Evolutionary conservation across 2,329 filamentous ascomycete genomes (phyloP).

Genomic region (Pleurostoma richardsiae): DNA sequence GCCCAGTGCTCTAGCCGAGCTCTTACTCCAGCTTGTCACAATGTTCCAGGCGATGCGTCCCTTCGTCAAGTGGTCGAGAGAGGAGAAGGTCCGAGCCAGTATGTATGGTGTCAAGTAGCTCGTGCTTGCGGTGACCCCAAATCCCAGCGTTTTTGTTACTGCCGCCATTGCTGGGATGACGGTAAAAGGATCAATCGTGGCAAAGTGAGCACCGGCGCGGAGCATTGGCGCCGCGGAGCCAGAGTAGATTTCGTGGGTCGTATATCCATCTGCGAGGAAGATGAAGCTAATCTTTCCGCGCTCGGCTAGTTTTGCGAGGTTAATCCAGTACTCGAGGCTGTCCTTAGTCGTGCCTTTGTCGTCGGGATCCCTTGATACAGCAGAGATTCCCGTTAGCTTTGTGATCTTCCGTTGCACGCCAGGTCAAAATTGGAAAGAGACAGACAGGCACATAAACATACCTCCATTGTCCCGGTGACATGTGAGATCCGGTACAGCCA

Average conservation of each 20-base stretch:
- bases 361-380: background rate
- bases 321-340: conserved; percentile 36
- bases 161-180: conserved; percentile 40
- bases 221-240: conserved; percentile 36
- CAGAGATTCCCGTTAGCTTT: too few species aligned
- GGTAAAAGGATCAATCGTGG: conserved; percentile 32
- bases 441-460: background rate
- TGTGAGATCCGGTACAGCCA: conserved; percentile 7
- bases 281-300: conserved; percentile 41
- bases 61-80: conserved; percentile 27
- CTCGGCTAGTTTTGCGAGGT: conserved; percentile 39
- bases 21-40: conserved; percentile 41
- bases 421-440: background rate
- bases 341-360: conserved; percentile 7
- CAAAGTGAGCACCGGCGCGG: conserved; percentile 32
- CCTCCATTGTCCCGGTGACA: conserved; percentile 7
- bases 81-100: conserved; percentile 25
- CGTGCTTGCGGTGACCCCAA: conserved; percentile 27
- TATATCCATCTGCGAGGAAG: conserved; percentile 39
- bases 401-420: background rate
- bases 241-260: background rate
- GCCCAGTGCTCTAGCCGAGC: conserved; percentile 40
- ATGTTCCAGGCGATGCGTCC: conserved; percentile 41
- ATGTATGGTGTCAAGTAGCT: conserved; percentile 28
- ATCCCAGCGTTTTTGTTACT: conserved; percentile 34